Percentiles rank a stretch among this genome's conserved stretches.
These are phyloP conservation scores for Piedraia hortae DNA, from an alignment of 2,329 filamentous ascomycete species.

Conservation along the genomic window DNA sequence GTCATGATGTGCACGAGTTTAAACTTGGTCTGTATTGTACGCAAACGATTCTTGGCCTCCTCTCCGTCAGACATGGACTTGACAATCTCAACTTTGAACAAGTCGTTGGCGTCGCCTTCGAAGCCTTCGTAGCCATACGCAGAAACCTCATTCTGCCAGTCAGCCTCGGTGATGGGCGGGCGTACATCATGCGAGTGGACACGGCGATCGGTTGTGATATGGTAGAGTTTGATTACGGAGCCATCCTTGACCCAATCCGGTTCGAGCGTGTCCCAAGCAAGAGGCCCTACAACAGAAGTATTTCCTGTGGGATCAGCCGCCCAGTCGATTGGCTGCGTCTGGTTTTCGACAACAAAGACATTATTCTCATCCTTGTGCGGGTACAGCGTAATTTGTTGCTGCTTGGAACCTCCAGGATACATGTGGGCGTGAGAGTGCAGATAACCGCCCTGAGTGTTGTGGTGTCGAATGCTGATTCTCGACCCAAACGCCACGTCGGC, in stretches of 20 bases:
- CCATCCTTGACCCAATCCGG: conserved; percentile 47
- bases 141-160: conserved; percentile 30
- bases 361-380: conserved; percentile 99
- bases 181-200: conserved; percentile 92
- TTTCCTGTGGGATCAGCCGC: conserved; percentile 20
- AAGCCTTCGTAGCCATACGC: conserved; percentile 96
- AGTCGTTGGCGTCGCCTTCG: conserved; percentile 83
- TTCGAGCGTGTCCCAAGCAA: conserved; percentile 51
- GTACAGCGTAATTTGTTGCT: conserved; percentile 94
- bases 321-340: conserved; percentile 55
- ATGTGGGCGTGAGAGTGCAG: conserved; percentile 90
- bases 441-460: conserved; percentile 94
- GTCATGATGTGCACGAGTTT: conserved; percentile 89
- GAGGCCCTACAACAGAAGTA: conserved; percentile 48
- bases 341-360: conserved; percentile 77
- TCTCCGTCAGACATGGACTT: conserved; percentile 60
- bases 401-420: conserved; percentile 93
- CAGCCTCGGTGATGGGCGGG: conserved; percentile 56
- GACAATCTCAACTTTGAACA: conserved; percentile 84
- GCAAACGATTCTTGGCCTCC: conserved; percentile 54
- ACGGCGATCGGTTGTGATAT: conserved; percentile 56
- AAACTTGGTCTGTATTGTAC: conserved; percentile 94
- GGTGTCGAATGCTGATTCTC: conserved; percentile 61
- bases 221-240: conserved; percentile 56
- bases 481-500: conserved; percentile 80